phyloP scores from a whole-genome alignment of 139 green algal species.

The Medakamo hakoo region DNA sequence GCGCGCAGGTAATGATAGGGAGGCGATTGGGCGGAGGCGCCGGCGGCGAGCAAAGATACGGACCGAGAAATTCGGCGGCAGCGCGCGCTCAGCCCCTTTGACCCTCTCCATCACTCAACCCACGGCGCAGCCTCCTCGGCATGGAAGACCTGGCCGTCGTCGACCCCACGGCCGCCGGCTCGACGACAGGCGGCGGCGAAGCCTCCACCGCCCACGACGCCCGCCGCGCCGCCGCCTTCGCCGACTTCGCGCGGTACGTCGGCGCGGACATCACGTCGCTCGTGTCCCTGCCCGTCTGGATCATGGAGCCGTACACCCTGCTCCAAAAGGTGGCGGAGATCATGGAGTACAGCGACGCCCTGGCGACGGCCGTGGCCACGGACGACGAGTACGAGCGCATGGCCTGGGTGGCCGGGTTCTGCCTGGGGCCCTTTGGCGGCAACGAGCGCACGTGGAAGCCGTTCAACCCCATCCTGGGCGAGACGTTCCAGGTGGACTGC shows the following conservation, averaged over 20 bases:
- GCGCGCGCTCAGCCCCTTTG: neutral
- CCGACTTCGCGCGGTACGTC: conserved; percentile 55
- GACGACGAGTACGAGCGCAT: conserved; percentile 66
- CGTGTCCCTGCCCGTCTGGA: conserved; percentile 85
- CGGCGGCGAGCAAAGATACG: too few relatives aligned
- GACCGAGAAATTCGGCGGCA: too few relatives aligned
- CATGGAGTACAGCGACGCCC: conserved; percentile 89
- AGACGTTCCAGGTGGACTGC: conserved; percentile 82
- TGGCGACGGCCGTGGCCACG: conserved; percentile 61
- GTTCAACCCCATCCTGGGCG: conserved; percentile 97
- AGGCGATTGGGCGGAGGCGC: too few relatives aligned
- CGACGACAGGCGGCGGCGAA: conserved; percentile 9
- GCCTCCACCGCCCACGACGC: conserved; percentile 13
- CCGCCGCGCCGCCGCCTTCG: conserved; percentile 12
- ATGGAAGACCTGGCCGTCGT: conserved; percentile 42
- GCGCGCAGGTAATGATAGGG: too few relatives aligned
- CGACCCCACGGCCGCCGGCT: conserved; percentile 24
- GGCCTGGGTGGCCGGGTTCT: conserved; percentile 70
- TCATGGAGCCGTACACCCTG: conserved; percentile 96
- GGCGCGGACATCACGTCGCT: conserved; percentile 80
- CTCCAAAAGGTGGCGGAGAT: conserved; percentile 95
- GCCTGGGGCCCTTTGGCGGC: conserved; percentile 71
- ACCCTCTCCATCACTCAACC: neutral
- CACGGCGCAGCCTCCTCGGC: conserved; percentile 27
- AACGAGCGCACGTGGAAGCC: conserved; percentile 92